Evolutionary conservation across 257 asterid genomes (phyloP).

Genomic region (Apocynum venetum): DNA sequence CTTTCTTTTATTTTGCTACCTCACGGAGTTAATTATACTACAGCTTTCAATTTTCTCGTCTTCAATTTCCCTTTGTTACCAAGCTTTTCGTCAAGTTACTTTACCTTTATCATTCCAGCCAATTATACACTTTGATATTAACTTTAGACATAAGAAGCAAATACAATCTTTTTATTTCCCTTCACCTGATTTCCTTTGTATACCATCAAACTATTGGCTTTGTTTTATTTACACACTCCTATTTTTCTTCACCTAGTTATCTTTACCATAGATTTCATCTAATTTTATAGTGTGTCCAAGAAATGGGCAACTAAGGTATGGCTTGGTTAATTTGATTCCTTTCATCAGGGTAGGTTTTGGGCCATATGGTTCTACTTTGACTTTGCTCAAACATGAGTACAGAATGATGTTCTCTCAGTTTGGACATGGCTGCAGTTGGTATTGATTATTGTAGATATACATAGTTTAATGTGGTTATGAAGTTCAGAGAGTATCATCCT

Average conservation of each 20-base stretch:
- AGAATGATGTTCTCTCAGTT: background rate
- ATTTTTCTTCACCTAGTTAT: background rate
- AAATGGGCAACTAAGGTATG: background rate
- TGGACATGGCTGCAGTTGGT: background rate
- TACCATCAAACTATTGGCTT: background rate
- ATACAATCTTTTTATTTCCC: slow-evolving; percentile 6
- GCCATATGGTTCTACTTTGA: background rate
- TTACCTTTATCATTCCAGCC: slow-evolving; percentile 32
- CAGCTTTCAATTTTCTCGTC: slow-evolving; percentile 29
- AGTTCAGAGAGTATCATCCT: background rate
- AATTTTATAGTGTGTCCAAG: background rate
- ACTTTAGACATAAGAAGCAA: background rate
- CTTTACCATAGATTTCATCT: background rate
- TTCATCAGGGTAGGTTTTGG: background rate
- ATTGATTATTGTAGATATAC: background rate
- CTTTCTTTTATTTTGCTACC: slow-evolving; percentile 44
- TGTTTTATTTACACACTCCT: slow-evolving; percentile 1
- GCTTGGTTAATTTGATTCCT: background rate
- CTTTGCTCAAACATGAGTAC: background rate
- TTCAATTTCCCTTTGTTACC: slow-evolving; percentile 31
- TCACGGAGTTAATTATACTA: slow-evolving; percentile 37
- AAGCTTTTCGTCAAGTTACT: slow-evolving; percentile 37
- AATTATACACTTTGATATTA: slow-evolving; percentile 19
- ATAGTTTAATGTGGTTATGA: background rate
- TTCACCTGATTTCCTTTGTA: slow-evolving; percentile 1